Evolutionary conservation across 129 eudicot genomes (phyloP).

Genomic region (Arctium minus): DNA sequence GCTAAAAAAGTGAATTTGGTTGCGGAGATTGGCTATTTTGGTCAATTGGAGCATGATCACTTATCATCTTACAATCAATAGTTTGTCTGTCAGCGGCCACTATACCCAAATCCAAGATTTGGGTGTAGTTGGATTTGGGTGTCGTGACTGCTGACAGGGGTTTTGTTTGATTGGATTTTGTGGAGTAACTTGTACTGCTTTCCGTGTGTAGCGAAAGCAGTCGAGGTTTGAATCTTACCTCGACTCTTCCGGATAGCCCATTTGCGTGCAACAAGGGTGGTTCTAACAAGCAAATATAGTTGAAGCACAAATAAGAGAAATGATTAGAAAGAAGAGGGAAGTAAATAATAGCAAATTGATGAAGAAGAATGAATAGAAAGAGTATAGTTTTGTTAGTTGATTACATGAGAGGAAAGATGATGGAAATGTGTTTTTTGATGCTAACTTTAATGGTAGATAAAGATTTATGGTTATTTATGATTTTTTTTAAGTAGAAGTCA

Average conservation of each 20-base stretch:
- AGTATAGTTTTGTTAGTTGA: slow-evolving; percentile 29
- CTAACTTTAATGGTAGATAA: slow-evolving; percentile 33
- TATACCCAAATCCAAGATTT: too few species aligned
- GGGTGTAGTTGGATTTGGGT: not conserved
- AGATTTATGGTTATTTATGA: not conserved
- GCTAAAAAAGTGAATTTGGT: too few species aligned
- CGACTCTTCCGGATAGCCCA: slow-evolving; percentile 81
- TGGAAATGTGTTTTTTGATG: slow-evolving; percentile 25
- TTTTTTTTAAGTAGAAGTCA: not conserved
- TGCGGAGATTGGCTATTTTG: too few species aligned
- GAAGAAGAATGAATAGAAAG: slow-evolving; percentile 20
- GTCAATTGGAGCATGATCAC: too few species aligned
- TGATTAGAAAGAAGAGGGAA: slow-evolving; percentile 16
- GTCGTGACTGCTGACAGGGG: not conserved
- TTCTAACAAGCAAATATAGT: slow-evolving; percentile 40
- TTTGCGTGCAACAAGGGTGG: slow-evolving; percentile 40
- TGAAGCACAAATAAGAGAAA: slow-evolving; percentile 14
- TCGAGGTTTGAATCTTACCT: slow-evolving; percentile 48
- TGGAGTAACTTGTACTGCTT: slow-evolving; percentile 5
- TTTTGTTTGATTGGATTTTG: slow-evolving; percentile 7
- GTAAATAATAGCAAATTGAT: slow-evolving; percentile 34
- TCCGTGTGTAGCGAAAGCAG: slow-evolving; percentile 24
- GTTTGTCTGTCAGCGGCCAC: too few species aligned
- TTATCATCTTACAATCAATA: too few species aligned
- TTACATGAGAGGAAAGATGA: slow-evolving; percentile 8